Evolutionary conservation across 2,329 filamentous ascomycete genomes (phyloP), one percentile per base, ranked within the genome.

Genomic region (Myriosclerotinia curreyana): DNA sequence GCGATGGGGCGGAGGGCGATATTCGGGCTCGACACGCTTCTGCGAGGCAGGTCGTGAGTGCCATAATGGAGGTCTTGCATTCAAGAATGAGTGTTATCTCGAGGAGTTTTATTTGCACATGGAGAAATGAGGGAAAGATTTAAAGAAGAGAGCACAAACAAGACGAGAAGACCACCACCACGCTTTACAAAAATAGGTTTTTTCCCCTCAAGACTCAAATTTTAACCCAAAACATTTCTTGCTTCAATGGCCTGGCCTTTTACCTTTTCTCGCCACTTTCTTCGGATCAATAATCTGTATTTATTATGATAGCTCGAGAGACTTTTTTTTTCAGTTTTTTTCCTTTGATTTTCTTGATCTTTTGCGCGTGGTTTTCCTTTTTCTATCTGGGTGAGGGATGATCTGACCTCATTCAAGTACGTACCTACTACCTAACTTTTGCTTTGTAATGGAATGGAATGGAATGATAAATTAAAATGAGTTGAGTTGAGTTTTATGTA

Each of bases 251-350:
- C 59, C 28, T 31, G 28, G 28, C 28, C 28, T 31, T 31, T 31
- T 31, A 31, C 28, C 28, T 55, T 48, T 46, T 42, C 25, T 49
- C 20, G 38, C n/a, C 40, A 38, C 38, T 60, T 61, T 49, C 59
- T 28, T 40, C 48, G 38, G 36, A 64, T 60, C 54, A 64, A 59
- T 49, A 50, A 42, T 64, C 44, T 64, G 62, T 64, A 64, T 64
- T 64, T 64, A 64, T 64, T 64, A 64, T 60, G 62, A 64, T 64
- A 44, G 62, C 54, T 63, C 25, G 36, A 46, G 40, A 56, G 36
- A 51, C 44, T 60, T 40, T 60, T 52, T 59, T 48, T 59, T 15
- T 38, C n/a, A 8, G 40, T 40, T 25, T 53, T 55, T 42, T 42
- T 40, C 22, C n/a, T 38, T 60, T 51, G 31, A 28, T 25, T 51